Conservation (phyloP, 2,329 filamentous ascomycete genomes). For the Apiospora sp. region DNA sequence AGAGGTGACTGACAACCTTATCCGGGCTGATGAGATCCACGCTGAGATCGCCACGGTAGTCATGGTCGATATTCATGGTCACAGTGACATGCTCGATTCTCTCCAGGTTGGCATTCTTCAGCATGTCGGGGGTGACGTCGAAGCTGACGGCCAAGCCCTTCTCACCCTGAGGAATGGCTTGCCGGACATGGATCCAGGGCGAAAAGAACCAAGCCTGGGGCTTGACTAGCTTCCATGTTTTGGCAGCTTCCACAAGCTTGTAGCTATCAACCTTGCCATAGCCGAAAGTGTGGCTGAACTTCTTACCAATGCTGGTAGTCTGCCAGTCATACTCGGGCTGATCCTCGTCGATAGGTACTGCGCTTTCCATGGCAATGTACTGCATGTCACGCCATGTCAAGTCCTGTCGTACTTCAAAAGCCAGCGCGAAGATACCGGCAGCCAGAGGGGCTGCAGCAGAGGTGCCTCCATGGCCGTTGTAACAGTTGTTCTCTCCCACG, state of each 20-base stretch:
- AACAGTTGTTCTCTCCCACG: slow-evolving; percentile 84
- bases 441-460: slow-evolving; percentile 94
- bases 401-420: slow-evolving; percentile 84
- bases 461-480: slow-evolving; percentile 86
- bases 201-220: slow-evolving; percentile 95
- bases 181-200: slow-evolving; percentile 90
- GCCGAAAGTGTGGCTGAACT: slow-evolving; percentile 93
- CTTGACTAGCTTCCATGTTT: slow-evolving; percentile 87
- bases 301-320: slow-evolving; percentile 78
- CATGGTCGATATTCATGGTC: slow-evolving; percentile 95
- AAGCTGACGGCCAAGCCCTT: slow-evolving; percentile 82
- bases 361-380: slow-evolving; percentile 86
- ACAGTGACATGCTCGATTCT: slow-evolving; percentile 94
- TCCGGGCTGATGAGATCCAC: slow-evolving; percentile 89
- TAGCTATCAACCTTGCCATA: slow-evolving; percentile 96
- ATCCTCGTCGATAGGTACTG: slow-evolving; percentile 79
- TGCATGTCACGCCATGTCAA: slow-evolving; percentile 95
- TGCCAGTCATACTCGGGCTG: slow-evolving; percentile 73
- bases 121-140: slow-evolving; percentile 81
- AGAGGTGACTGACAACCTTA: slow-evolving; percentile 83
- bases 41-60: slow-evolving; percentile 86
- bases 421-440: slow-evolving; percentile 90
- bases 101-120: slow-evolving; percentile 83
- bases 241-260: slow-evolving; percentile 83
- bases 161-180: slow-evolving; percentile 84